phyloP scores from a whole-genome alignment of 163 green algal genomes.

The Chlorella variabilis region DNA sequence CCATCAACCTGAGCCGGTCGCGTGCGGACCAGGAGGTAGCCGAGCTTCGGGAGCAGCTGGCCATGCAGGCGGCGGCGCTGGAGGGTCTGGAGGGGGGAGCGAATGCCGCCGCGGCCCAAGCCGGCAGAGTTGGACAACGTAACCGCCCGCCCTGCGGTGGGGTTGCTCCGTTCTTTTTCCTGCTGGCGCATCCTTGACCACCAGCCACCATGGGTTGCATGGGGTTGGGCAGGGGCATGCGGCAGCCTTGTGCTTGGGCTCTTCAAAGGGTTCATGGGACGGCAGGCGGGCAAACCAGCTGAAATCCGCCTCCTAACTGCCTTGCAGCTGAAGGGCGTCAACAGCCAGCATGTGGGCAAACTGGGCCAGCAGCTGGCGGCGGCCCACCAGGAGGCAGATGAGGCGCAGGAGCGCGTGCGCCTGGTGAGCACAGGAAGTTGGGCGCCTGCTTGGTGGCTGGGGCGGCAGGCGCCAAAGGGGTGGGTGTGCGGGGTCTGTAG shows the following conservation, averaged over 20 bases:
- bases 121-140: background rate
- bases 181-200: too few species aligned
- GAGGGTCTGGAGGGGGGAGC: background rate
- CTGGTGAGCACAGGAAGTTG: background rate
- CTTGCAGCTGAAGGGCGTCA: conserved; percentile 5
- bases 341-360: background rate
- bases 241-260: too few species aligned
- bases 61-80: background rate
- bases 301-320: too few species aligned
- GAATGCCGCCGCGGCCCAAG: background rate
- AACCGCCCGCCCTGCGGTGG: too few species aligned
- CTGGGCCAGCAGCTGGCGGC: background rate
- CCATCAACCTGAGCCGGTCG: conserved; percentile 11
- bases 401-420: background rate
- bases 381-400: background rate
- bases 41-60: conserved; percentile 5
- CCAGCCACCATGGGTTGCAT: too few species aligned
- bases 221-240: too few species aligned
- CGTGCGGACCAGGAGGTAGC: conserved; percentile 4
- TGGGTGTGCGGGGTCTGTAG: too few species aligned
- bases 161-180: too few species aligned
- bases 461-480: too few species aligned
- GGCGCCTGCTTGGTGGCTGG: too few species aligned
- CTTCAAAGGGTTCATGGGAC: too few species aligned
- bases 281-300: too few species aligned